Evolutionary conservation across 2,329 filamentous ascomycete species (phyloP).

Genomic region (Colletotrichum lentis): DNA sequence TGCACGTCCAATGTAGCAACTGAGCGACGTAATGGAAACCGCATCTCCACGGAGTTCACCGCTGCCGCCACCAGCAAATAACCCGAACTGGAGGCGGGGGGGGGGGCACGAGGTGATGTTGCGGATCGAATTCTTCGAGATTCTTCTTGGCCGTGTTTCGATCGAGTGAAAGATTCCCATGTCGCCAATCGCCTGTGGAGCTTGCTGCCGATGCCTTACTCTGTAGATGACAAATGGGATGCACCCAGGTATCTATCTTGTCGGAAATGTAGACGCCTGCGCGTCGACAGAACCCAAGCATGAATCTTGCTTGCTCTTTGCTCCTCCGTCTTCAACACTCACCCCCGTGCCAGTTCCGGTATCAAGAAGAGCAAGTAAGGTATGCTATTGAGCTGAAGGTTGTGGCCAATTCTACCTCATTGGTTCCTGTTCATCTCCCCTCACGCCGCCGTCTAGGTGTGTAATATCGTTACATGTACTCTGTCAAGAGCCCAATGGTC

Average conservation of each 20-base stretch:
- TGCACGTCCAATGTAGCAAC: neutral
- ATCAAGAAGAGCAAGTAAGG: slow-evolving; percentile 14
- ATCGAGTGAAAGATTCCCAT: slow-evolving; percentile 27
- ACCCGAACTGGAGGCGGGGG: too few species aligned
- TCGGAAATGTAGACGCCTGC: too few species aligned
- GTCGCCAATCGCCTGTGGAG: slow-evolving; percentile 9
- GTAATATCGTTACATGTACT: slow-evolving; percentile 39
- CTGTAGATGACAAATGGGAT: neutral
- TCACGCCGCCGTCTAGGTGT: slow-evolving; percentile 32
- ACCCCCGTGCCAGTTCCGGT: neutral
- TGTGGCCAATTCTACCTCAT: slow-evolving; percentile 10
- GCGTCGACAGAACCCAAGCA: neutral
- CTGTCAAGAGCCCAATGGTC: slow-evolving; percentile 27
- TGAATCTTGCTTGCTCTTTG: neutral
- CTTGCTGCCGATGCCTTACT: neutral
- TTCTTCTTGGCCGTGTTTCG: slow-evolving; percentile 6
- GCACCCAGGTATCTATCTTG: too few species aligned
- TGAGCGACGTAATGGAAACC: slow-evolving; percentile 30
- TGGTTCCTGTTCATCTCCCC: neutral
- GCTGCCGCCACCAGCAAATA: neutral
- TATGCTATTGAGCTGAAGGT: slow-evolving; percentile 34
- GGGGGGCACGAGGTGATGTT: neutral
- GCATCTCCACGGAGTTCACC: slow-evolving; percentile 28
- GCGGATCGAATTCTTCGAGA: slow-evolving; percentile 3
- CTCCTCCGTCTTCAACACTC: neutral